Evolutionary conservation across 2,329 filamentous ascomycete species (phyloP).

Genomic region (Pyrenophora teres): DNA sequence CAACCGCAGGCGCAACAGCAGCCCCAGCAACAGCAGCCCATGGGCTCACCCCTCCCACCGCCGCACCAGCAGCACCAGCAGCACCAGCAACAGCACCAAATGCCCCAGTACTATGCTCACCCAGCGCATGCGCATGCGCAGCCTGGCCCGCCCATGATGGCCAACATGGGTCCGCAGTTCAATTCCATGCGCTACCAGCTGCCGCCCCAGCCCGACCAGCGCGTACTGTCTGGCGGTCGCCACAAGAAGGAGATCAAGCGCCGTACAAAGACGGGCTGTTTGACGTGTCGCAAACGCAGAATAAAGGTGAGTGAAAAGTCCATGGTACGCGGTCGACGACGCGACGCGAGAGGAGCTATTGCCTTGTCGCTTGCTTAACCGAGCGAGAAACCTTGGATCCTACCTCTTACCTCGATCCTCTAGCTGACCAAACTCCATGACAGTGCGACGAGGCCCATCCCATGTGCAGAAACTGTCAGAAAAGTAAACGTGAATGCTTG

Average conservation of each 20-base stretch:
- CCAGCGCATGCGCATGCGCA: constrained; percentile 43
- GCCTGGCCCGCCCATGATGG: constrained; percentile 57
- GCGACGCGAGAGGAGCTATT: constrained; percentile 30
- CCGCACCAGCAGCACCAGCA: constrained; percentile 49
- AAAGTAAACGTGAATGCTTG: constrained; percentile 83
- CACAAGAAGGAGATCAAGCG: constrained; percentile 77
- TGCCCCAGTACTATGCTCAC: constrained; percentile 58
- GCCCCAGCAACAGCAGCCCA: constrained; percentile 47
- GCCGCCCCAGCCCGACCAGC: constrained; percentile 55
- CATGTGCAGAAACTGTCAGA: constrained; percentile 86
- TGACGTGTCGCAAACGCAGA: constrained; percentile 62
- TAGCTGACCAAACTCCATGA: constrained; percentile 33
- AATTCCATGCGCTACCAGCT: constrained; percentile 60
- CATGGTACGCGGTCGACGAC: constrained; percentile 34
- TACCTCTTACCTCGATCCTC: not conserved
- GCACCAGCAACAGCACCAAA: constrained; percentile 52
- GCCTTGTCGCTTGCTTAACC: constrained; percentile 35
- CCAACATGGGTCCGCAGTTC: constrained; percentile 54
- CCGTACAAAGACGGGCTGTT: constrained; percentile 74
- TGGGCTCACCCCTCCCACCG: constrained; percentile 60
- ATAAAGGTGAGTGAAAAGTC: constrained; percentile 65
- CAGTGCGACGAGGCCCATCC: constrained; percentile 97
- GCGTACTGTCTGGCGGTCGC: constrained; percentile 64
- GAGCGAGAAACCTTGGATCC: constrained; percentile 44
- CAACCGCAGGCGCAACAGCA: constrained; percentile 37